A percentile compares a stretch with the other conserved stretches of the same genome.
These are phyloP conservation scores for Rosa rugosa DNA, from an alignment of 306 rosid species.

Conservation along the genomic window DNA sequence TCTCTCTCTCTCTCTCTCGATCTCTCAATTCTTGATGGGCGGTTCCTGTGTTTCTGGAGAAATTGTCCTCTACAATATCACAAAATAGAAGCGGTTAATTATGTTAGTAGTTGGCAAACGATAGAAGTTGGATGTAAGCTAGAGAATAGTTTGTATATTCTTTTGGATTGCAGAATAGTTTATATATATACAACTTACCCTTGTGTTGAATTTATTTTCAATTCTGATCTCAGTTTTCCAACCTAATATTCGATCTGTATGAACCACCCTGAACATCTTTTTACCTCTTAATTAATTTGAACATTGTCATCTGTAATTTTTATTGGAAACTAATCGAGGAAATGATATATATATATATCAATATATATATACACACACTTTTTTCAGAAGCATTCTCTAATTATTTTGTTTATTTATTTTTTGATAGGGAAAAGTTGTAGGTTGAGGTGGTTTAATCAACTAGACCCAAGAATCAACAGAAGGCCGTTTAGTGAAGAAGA, in stretches of 20 bases:
- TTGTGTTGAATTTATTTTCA: not conserved
- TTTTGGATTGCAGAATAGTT: not conserved
- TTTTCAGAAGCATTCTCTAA: not conserved
- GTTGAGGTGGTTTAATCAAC: constrained; percentile 95
- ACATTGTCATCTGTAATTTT: too few species aligned
- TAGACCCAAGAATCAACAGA: constrained; percentile 90
- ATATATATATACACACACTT: not conserved
- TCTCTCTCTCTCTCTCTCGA: constrained; percentile 3
- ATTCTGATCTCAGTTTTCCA: not conserved
- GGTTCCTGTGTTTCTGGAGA: constrained; percentile 5
- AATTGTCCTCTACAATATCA: not conserved
- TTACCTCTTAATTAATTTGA: not conserved
- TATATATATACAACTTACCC: not conserved
- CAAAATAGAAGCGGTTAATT: not conserved
- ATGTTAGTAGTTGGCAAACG: not conserved
- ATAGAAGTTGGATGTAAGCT: not conserved
- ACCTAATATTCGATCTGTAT: not conserved
- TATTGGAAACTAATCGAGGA: not conserved
- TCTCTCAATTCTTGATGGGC: not conserved
- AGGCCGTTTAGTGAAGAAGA: constrained; percentile 91
- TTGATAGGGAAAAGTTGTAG: constrained; percentile 86
- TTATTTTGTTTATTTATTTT: not conserved
- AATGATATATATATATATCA: not conserved
- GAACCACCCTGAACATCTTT: not conserved
- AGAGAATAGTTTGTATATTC: not conserved